Evolutionary conservation across 192 early-diverging fungal genomes (phyloP).

Genomic region (Geosiphon pyriformis): DNA sequence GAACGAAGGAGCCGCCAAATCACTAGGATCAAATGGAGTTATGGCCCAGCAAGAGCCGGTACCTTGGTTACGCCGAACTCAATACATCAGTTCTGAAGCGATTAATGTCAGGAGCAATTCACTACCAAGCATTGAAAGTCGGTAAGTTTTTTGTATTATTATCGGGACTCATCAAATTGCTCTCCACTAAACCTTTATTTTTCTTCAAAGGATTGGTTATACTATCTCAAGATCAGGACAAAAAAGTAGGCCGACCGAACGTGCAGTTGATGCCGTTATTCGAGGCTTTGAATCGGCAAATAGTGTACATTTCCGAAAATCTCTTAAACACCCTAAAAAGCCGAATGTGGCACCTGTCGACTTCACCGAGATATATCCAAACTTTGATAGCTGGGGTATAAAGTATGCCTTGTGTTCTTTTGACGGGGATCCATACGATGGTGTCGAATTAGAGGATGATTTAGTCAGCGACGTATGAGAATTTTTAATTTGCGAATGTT

Average conservation of each 20-base stretch:
- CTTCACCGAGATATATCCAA: constrained; percentile 1
- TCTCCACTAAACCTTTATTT: no score
- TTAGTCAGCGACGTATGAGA: not conserved
- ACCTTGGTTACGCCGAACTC: constrained; percentile 11
- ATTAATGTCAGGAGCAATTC: not conserved
- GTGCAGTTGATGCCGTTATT: not conserved
- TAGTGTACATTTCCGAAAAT: not conserved
- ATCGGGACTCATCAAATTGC: no score
- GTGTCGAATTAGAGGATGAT: constrained; percentile 3
- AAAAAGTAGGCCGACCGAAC: not conserved
- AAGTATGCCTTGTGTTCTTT: not conserved
- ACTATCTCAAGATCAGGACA: not conserved
- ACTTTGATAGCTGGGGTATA: constrained; percentile 1
- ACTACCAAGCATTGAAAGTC: constrained; percentile 8
- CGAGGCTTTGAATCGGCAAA: constrained; percentile 8
- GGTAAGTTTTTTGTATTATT: not conserved
- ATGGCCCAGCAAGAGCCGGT: constrained; percentile 2
- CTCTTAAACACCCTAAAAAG: constrained; percentile 13
- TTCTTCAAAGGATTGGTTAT: no score
- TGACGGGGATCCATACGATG: constrained; percentile 18
- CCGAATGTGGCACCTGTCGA: not conserved
- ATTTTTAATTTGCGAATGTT: not conserved
- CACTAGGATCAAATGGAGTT: not conserved
- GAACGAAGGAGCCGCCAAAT: not conserved
- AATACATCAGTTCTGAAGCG: constrained; percentile 1